Percentiles rank a stretch among this genome's conserved stretches.
These are phyloP conservation scores for Polychaeton citri DNA, from an alignment of 2,329 filamentous ascomycete genomes.

Conservation along the genomic window DNA sequence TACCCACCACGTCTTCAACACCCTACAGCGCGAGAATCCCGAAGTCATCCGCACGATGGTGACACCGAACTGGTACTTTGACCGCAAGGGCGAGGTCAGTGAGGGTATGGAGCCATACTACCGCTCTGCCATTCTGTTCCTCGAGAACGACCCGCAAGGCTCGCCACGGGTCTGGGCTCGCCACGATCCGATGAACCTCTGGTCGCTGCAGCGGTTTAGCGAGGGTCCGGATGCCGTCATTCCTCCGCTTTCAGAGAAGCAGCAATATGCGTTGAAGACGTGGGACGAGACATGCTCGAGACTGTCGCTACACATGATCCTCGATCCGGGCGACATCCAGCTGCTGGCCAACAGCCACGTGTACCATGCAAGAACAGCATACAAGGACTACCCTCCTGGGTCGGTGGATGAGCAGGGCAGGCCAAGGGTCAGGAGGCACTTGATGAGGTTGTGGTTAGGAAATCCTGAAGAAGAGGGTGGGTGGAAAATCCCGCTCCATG, in stretches of 20 bases:
- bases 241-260: slow-evolving; percentile 53
- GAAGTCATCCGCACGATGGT: slow-evolving; percentile 63
- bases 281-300: slow-evolving; percentile 61
- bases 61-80: slow-evolving; percentile 74
- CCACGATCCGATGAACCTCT: slow-evolving; percentile 79
- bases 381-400: slow-evolving; percentile 50
- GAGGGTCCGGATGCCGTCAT: slow-evolving; percentile 53
- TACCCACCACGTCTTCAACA: slow-evolving; percentile 67
- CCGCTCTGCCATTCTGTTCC: slow-evolving; percentile 56
- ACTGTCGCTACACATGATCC: slow-evolving; percentile 64
- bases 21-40: slow-evolving; percentile 56
- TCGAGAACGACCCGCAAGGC: slow-evolving; percentile 52
- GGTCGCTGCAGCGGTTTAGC: slow-evolving; percentile 60
- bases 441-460: slow-evolving; percentile 70
- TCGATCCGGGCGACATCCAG: slow-evolving; percentile 78
- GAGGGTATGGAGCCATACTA: slow-evolving; percentile 62
- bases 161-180: slow-evolving; percentile 54
- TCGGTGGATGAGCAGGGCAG: slow-evolving; percentile 3
- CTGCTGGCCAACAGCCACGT: slow-evolving; percentile 68
- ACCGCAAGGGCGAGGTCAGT: slow-evolving; percentile 70
- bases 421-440: slow-evolving; percentile 55
- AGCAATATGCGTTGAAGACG: slow-evolving; percentile 51
- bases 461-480: slow-evolving; percentile 68
- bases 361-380: slow-evolving; percentile 65
- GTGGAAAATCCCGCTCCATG: slow-evolving; percentile 69